Evolutionary conservation across 2,329 filamentous ascomycete genomes (phyloP).

Genomic region (Penicillium sp.): DNA sequence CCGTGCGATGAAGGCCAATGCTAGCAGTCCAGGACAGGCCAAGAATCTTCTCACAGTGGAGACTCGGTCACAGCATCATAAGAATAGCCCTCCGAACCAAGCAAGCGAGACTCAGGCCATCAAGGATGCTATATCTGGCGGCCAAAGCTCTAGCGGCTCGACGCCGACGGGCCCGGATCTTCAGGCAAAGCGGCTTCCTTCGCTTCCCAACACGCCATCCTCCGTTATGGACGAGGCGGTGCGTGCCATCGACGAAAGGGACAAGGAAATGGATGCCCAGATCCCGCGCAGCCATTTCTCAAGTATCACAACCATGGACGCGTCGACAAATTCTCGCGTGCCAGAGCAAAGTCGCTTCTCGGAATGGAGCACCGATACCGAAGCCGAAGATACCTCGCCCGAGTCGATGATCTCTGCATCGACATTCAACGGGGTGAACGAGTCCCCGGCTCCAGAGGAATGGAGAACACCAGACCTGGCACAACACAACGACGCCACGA

Average conservation of each 20-base stretch:
- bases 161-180: constrained; percentile 28
- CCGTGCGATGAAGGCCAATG: constrained; percentile 31
- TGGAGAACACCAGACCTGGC: constrained; percentile 22
- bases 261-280: constrained; percentile 31
- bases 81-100: constrained; percentile 9
- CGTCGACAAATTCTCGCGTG: constrained; percentile 28
- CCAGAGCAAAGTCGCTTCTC: constrained; percentile 37
- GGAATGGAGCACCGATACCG: constrained; percentile 39
- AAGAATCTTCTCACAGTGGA: constrained; percentile 29
- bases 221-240: constrained; percentile 43
- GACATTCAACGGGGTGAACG: constrained; percentile 24
- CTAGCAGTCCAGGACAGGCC: constrained; percentile 23
- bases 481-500: constrained; percentile 17
- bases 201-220: constrained; percentile 44
- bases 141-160: constrained; percentile 14
- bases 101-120: constrained; percentile 12
- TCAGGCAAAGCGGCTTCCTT: constrained; percentile 41
- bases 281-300: constrained; percentile 42
- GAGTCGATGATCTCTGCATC: constrained; percentile 36
- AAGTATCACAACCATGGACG: constrained; percentile 30
- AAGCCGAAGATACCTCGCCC: constrained; percentile 25
- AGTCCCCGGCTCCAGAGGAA: constrained; percentile 20
- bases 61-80: constrained; percentile 16
- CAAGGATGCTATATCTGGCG: constrained; percentile 8
- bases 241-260: constrained; percentile 31